Conservation (phyloP, 176 grass and related monocot genomes). For the Carex littledalei region DNA sequence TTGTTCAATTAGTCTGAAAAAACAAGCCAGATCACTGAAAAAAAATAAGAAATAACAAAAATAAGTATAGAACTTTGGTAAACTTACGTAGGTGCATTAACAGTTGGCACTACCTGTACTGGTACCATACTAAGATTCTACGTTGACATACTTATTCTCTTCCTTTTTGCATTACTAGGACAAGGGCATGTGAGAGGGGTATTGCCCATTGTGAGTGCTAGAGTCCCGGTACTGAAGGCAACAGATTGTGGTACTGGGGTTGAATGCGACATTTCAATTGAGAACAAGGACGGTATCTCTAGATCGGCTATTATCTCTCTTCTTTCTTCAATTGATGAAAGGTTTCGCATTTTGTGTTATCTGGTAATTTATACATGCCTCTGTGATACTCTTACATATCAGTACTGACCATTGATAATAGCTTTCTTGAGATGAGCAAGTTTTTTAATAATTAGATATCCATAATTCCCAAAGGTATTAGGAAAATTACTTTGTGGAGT, state of each 20-base stretch:
- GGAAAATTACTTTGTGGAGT: not conserved
- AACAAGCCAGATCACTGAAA: not conserved
- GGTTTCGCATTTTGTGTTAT: constrained; percentile 76
- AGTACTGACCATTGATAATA: constrained; percentile 11
- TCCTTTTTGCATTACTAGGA: constrained; percentile 32
- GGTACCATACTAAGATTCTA: too few relatives aligned
- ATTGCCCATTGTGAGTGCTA: constrained; percentile 56
- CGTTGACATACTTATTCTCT: not conserved
- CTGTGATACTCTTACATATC: not conserved
- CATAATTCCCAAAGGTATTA: not conserved
- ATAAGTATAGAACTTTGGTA: not conserved
- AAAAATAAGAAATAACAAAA: not conserved
- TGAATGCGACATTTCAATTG: constrained; percentile 78
- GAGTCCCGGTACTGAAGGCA: constrained; percentile 80
- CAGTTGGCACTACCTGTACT: not conserved
- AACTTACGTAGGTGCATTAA: not conserved
- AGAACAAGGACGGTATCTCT: constrained; percentile 96
- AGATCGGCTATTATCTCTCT: constrained; percentile 59
- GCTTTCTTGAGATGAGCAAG: not conserved
- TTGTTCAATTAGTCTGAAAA: not conserved
- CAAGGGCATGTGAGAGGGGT: constrained; percentile 51
- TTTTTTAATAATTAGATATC: not conserved
- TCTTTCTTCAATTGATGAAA: constrained; percentile 73
- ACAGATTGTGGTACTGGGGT: constrained; percentile 55
- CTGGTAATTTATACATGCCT: constrained; percentile 42